phyloP scores from a whole-genome alignment of 108 stramenopile species.

The Nitzschia palea region DNA sequence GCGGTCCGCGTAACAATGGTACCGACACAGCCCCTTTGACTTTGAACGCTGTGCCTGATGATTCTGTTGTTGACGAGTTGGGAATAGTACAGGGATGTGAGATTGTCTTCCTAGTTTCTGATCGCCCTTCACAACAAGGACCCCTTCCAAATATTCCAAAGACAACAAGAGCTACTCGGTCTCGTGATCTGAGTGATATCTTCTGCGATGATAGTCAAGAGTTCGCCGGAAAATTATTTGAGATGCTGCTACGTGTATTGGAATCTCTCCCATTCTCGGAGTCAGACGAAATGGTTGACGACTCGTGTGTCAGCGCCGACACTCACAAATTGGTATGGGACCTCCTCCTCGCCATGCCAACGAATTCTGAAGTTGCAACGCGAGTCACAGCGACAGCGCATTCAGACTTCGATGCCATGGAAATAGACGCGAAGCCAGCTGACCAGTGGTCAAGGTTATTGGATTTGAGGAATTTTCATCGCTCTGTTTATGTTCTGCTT shows the following conservation, averaged over 20 bases:
- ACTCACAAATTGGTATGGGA: constrained; percentile 88
- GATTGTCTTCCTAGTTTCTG: constrained; percentile 67
- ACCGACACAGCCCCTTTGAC: constrained; percentile 31
- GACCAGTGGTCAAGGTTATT: constrained; percentile 72
- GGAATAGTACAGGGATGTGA: constrained; percentile 79
- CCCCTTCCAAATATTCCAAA: constrained; percentile 8
- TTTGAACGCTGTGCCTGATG: constrained; percentile 52
- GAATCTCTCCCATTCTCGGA: constrained; percentile 60
- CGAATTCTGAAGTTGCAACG: constrained; percentile 66
- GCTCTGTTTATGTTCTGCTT: constrained; percentile 91
- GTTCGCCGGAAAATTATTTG: constrained; percentile 69
- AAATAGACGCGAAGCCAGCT: constrained; percentile 46
- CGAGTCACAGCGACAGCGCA: constrained; percentile 53
- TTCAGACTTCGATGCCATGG: constrained; percentile 57
- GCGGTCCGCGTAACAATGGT: constrained; percentile 1
- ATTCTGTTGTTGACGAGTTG: constrained; percentile 67
- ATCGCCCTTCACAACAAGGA: constrained; percentile 27
- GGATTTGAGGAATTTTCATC: constrained; percentile 67
- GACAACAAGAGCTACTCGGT: constrained; percentile 2
- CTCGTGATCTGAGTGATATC: constrained; percentile 61
- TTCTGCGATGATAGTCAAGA: constrained; percentile 53
- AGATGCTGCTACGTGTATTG: constrained; percentile 63
- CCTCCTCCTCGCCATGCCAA: constrained; percentile 90
- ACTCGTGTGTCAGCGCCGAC: constrained; percentile 14
- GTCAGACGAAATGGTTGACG: constrained; percentile 21